Evolutionary conservation across 2,329 filamentous ascomycete species (phyloP), one percentile per base, ranked within the genome.

Genomic region (Pseudopithomyces chartarum): DNA sequence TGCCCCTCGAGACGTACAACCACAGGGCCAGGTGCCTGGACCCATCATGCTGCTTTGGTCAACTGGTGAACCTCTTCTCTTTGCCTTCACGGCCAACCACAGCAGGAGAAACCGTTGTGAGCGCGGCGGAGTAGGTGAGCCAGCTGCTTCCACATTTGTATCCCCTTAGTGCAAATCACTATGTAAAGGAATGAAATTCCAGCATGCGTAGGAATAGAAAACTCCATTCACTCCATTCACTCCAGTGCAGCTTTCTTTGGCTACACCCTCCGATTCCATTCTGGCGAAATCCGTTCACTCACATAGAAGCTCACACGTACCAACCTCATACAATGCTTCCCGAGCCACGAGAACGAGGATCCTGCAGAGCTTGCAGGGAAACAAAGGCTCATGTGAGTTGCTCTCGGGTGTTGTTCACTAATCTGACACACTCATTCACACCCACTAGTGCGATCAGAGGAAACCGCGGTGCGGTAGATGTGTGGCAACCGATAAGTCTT

Each of bases 391-490:
- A 60, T 26, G 62, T 65, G 49, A 40, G 55, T 22, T 43, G 33
- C 17, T 34, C 13, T 5, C 23, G 10, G 26, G 26, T 8, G 26
- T 15, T 23, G n/a, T 23, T 20, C 11, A 20, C 23, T 36, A 17
- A 2, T n/a, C 23, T 36, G 32, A 56, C 13, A 29, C 13, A 19
- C 12, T 29, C 26, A 44, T 44, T 58, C 23, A 59, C 29, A 17
- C 22, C 23, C 29, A 19, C 17, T 44, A 67, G 65, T 67, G 65
- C 39, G 65, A 67, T 32, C 63, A 61, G 51, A 66, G 63, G 38
- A 62, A 55, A 32, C 65, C 65, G 6, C 55, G 62, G 44, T 67
- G 65, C 42, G 57, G 54, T 19, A 57, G 57, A 56, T 67, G 65
- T 42, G 44, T 65, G 10, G 42, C 55, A 8, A 52, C 49, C 6